Evolutionary conservation across 2,329 filamentous ascomycete species (phyloP).

Genomic region (Amylocarpus encephaloides): DNA sequence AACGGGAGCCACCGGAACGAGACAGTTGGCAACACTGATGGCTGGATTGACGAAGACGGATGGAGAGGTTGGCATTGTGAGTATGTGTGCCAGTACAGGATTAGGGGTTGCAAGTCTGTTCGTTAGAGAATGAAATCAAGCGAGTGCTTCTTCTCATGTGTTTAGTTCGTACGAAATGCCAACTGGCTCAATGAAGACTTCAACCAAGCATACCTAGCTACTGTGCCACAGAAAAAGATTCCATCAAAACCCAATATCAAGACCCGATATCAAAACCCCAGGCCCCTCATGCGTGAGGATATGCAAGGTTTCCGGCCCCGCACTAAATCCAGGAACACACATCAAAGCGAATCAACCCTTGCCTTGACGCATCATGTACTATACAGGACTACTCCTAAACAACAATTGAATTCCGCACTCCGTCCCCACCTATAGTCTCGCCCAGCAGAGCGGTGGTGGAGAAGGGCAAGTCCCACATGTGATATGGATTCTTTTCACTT

Average conservation of each 20-base stretch:
- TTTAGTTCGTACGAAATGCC: background rate
- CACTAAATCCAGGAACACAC: no score
- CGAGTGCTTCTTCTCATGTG: background rate
- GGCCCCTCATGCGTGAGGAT: no score
- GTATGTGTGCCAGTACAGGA: conserved; percentile 38
- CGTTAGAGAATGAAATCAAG: conserved; percentile 15
- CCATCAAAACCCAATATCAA: no score
- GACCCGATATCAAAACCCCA: no score
- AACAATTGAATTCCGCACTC: background rate
- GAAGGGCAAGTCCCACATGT: conserved; percentile 8
- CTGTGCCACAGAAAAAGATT: no score
- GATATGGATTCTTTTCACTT: background rate
- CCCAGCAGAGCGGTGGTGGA: background rate
- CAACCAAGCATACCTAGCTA: background rate
- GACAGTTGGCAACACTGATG: conserved; percentile 44
- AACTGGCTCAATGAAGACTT: no score
- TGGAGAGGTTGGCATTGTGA: conserved; percentile 43
- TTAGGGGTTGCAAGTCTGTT: conserved; percentile 22
- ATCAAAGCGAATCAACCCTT: background rate
- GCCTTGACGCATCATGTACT: background rate
- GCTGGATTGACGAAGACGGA: conserved; percentile 42
- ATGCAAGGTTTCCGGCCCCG: no score
- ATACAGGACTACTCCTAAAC: no score
- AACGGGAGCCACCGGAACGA: conserved; percentile 43
- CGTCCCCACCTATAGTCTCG: conserved; percentile 1